Evolutionary conservation across 768 basidiomycete genomes (phyloP).

Genomic region (Panaeolus cyanescens): DNA sequence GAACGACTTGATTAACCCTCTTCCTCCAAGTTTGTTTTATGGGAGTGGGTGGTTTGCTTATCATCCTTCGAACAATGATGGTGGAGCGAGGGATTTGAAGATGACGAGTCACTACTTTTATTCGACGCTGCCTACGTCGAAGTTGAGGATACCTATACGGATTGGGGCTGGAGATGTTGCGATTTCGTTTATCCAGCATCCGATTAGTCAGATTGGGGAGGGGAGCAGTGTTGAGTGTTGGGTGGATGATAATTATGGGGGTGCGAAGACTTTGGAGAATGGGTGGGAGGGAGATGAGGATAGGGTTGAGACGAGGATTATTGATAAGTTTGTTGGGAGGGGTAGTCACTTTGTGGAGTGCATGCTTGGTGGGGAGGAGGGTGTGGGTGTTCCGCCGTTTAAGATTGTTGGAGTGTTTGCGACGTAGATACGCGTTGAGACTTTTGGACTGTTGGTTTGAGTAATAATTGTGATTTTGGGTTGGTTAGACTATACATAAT

Average conservation of each 20-base stretch:
- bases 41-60: slow-evolving; percentile 88
- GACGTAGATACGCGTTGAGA: no score
- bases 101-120: slow-evolving; percentile 88
- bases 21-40: slow-evolving; percentile 91
- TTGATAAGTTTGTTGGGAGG: slow-evolving; percentile 81
- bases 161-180: slow-evolving; percentile 91
- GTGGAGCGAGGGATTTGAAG: slow-evolving; percentile 40
- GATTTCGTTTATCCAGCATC: slow-evolving; percentile 85
- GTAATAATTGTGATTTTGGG: background rate
- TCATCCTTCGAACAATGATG: slow-evolving; percentile 56
- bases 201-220: slow-evolving; percentile 49
- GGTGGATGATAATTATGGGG: slow-evolving; percentile 94
- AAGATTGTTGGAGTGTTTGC: slow-evolving; percentile 92
- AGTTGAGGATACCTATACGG: slow-evolving; percentile 80
- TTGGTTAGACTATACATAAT: no score
- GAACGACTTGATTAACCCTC: slow-evolving; percentile 97
- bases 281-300: slow-evolving; percentile 63
- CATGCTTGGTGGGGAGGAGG: slow-evolving; percentile 84
- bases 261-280: slow-evolving; percentile 79
- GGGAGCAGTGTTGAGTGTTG: slow-evolving; percentile 86
- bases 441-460: background rate
- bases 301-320: slow-evolving; percentile 69
- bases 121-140: slow-evolving; percentile 81
- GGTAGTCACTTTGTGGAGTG: slow-evolving; percentile 97
- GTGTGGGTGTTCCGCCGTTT: slow-evolving; percentile 75